phyloP scores from a whole-genome alignment of 768 basidiomycete species.

The Pisolithus albus region DNA sequence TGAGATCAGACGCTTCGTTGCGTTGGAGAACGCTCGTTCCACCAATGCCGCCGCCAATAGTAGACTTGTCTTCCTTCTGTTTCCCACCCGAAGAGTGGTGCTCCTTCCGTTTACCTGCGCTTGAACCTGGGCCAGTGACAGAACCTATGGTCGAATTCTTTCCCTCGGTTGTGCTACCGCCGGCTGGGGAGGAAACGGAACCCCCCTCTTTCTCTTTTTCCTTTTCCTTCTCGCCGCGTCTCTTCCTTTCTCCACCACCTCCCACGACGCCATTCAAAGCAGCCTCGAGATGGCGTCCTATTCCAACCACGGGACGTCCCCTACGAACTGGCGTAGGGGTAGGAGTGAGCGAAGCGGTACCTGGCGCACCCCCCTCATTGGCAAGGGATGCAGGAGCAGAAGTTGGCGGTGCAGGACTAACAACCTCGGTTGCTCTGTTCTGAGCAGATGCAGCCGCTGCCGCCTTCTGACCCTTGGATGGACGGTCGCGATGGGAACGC shows the following conservation, averaged over 20 bases:
- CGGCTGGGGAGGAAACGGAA: background rate
- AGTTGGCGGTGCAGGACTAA: background rate
- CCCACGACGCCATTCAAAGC: conserved; percentile 55
- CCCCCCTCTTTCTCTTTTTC: conserved; percentile 14
- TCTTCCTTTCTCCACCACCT: conserved; percentile 28
- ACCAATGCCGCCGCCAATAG: background rate
- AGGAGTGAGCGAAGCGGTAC: conserved; percentile 10
- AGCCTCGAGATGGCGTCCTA: conserved; percentile 65
- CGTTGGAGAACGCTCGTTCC: conserved; percentile 23
- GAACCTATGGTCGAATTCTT: background rate
- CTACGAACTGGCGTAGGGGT: conserved; percentile 29
- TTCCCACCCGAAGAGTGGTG: conserved; percentile 3
- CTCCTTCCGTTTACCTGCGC: background rate
- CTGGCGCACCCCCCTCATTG: background rate
- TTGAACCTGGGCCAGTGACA: background rate
- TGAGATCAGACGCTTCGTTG: conserved; percentile 9
- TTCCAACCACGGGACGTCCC: conserved; percentile 51
- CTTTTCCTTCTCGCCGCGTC: conserved; percentile 23
- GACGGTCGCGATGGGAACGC: conserved; percentile 13
- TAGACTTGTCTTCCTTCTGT: conserved; percentile 9
- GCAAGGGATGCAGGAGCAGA: background rate
- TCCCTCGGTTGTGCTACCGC: background rate
- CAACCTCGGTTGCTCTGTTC: background rate
- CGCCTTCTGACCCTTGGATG: conserved; percentile 1
- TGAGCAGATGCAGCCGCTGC: conserved; percentile 1